Conservation (phyloP, 2,329 filamentous ascomycete species). For the Hawksworthiomyces lignivorus region DNA sequence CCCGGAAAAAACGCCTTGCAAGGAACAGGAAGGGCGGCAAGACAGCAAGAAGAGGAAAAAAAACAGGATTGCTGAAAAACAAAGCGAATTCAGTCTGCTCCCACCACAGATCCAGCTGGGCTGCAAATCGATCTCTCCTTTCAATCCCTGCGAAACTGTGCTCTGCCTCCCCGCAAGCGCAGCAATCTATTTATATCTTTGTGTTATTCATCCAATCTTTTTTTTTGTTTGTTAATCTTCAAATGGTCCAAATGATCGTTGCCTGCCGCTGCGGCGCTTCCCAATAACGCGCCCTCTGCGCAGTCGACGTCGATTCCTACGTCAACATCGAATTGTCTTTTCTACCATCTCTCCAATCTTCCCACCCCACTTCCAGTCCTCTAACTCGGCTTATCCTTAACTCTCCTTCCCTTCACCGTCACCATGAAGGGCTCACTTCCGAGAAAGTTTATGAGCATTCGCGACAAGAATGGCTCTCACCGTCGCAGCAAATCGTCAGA, state of each 20-base stretch:
- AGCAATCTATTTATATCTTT: too few relatives aligned
- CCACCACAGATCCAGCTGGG: too few relatives aligned
- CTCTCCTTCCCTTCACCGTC: constrained; percentile 8
- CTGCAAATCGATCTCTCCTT: too few relatives aligned
- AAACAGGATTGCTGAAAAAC: neutral
- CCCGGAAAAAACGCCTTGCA: neutral
- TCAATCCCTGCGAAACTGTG: too few relatives aligned
- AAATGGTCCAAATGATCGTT: neutral
- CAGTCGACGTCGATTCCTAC: too few relatives aligned
- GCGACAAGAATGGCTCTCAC: constrained; percentile 54
- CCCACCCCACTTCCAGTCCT: neutral
- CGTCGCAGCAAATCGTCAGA: constrained; percentile 49
- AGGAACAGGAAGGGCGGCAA: too few relatives aligned
- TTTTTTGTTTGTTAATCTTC: neutral
- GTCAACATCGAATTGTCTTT: neutral
- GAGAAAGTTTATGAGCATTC: constrained; percentile 62
- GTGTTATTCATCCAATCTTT: too few relatives aligned
- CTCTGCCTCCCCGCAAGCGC: too few relatives aligned
- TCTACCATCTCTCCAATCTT: too few relatives aligned
- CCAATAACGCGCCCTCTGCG: neutral
- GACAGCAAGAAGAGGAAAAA: neutral
- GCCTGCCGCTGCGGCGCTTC: neutral
- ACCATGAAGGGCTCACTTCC: constrained; percentile 46
- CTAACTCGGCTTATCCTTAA: too few relatives aligned
- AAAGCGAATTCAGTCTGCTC: constrained; percentile 1